These are phyloP conservation scores for Penicillium bovifimosum DNA, from an alignment of 495 filamentous ascomycete genomes.

Conservation along the genomic window DNA sequence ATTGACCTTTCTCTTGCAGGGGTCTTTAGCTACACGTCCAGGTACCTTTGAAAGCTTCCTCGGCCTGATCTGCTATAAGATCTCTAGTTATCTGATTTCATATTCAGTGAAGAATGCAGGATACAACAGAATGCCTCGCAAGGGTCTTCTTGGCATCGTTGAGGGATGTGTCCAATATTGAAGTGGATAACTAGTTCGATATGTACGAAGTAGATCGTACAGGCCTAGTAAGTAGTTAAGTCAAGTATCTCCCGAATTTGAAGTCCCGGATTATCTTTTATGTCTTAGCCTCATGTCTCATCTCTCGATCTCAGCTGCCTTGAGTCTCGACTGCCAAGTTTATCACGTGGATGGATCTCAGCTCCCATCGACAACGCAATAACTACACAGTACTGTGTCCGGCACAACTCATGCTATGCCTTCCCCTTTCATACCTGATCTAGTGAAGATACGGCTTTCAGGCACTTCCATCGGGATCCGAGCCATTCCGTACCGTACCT, in stretches of 20 bases:
- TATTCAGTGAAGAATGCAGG: neutral
- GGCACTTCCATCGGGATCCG: constrained; percentile 14
- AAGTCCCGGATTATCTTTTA: neutral
- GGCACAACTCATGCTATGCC: constrained; percentile 7
- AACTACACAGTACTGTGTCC: too few relatives aligned
- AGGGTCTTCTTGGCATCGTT: constrained; percentile 9
- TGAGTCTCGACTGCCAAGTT: neutral
- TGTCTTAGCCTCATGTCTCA: neutral
- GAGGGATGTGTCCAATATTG: neutral
- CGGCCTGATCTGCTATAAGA: neutral
- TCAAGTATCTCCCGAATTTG: neutral
- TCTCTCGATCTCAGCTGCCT: neutral
- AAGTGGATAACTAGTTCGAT: neutral
- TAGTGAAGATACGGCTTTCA: neutral
- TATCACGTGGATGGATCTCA: neutral
- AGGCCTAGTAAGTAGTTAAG: neutral
- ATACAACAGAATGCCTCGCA: constrained; percentile 5
- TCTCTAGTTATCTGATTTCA: neutral
- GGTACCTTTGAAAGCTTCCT: too few relatives aligned
- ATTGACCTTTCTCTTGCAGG: too few relatives aligned
- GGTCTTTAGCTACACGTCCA: too few relatives aligned
- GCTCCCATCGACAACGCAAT: too few relatives aligned
- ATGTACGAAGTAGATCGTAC: neutral
- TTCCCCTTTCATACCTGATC: neutral
- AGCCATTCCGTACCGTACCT: constrained; percentile 21